Base-by-base conservation (phyloP, 208 protist genomes). In the Naegleria lovaniensis region DNA sequence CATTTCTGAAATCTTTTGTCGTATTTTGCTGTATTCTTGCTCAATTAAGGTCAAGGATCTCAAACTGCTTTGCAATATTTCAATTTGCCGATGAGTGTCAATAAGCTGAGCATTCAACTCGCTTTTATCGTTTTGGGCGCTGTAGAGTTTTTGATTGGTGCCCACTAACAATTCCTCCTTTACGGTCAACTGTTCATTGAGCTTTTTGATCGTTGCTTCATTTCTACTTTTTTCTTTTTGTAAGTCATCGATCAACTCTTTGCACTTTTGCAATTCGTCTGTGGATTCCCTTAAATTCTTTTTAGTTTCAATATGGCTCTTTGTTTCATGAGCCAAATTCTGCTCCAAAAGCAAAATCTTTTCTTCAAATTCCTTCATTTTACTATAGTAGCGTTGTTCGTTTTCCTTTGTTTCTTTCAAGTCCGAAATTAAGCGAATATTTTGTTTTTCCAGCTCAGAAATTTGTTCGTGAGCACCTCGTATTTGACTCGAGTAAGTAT, bases 1-100 rank as follows among this genome's bases (percentile, higher is more conserved):
- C 83, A 87, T 87, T n/a, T 87, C 83, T 36, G 40, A 51, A 33
- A 51, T 40, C 7, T 48, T 33, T 36, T 51, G 33, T 51, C 33
- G 40, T 48, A 51, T 87, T n/a, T 41, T 87, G 38, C 41, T 87
- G 38, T 87, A 87, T 51, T 87, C 83, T 51, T 40, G 16, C n/a
- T 87, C 83, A 16, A 87, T 51, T 0, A 87, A 19, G 1, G 15
- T 22, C 13, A 87, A 15, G 2, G 29, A 40, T 29, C 41, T 9
- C 5, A 87, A 2, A 51, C 33, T 87, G 9, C 40, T 48, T 36
- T 87, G 83, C 5, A 87, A 38, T 11, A 87, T 16, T 9, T 87
- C 83, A 25, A 87, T 48, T 51, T 51, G 15, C 9, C 41, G 40
- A 5, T 25, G 29, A 40, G 83, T 9, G 5, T 87, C 83, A 51